Conservation (phyloP, 352 stramenopile species). For the Globisporangium middletonii region DNA sequence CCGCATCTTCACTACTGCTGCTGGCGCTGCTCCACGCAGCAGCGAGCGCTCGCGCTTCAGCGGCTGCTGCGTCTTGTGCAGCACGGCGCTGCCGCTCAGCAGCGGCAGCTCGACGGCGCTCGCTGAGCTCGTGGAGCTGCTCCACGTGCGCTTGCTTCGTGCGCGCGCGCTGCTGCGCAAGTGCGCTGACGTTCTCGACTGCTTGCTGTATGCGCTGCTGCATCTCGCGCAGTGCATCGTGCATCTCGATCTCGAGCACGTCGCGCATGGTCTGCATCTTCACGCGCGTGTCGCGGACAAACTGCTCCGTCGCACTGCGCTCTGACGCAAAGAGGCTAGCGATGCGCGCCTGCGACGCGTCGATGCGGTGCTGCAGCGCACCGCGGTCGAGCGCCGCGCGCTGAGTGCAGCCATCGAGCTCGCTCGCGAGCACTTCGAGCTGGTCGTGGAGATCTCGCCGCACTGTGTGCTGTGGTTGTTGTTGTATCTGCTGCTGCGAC, state of each 20-base stretch:
- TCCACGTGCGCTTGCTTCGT: conserved; percentile 3
- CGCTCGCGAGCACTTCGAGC: conserved; percentile 16
- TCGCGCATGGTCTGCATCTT: conserved; percentile 19
- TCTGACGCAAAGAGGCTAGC: conserved; percentile 6
- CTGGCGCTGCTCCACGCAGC: too few relatives aligned
- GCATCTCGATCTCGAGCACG: conserved; percentile 23
- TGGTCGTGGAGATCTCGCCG: conserved; percentile 4
- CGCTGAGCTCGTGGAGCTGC: not conserved
- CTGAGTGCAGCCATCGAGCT: conserved; percentile 15
- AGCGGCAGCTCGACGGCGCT: not conserved
- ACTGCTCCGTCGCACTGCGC: not conserved
- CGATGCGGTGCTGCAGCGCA: conserved; percentile 10
- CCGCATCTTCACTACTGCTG: too few relatives aligned
- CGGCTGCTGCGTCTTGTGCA: not conserved
- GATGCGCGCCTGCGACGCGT: conserved; percentile 13
- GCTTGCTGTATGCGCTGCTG: conserved; percentile 9
- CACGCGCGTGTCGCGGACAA: conserved; percentile 15
- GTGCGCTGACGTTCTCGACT: conserved; percentile 10
- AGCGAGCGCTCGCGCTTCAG: not conserved
- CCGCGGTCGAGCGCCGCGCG: conserved; percentile 8
- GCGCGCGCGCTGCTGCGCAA: not conserved
- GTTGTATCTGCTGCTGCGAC: not conserved
- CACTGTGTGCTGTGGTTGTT: not conserved
- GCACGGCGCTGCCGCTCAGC: not conserved
- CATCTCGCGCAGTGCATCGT: conserved; percentile 10